phyloP scores from a whole-genome alignment of 352 stramenopile genomes.

The Globisporangium viniferum region DNA sequence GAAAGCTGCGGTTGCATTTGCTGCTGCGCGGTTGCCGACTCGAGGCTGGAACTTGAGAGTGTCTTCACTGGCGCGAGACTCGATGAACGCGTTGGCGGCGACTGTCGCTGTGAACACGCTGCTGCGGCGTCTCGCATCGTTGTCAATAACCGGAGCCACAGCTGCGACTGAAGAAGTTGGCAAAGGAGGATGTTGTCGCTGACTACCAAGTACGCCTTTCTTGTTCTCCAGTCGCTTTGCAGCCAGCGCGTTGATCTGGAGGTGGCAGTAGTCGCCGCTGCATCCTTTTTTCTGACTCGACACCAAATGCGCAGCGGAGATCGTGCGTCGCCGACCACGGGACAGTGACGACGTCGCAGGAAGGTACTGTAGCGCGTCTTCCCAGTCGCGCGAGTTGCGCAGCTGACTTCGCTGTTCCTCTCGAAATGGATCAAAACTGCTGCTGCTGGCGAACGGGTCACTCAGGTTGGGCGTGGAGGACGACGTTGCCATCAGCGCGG shows the following conservation, averaged over 20 bases:
- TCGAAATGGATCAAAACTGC: constrained; percentile 33
- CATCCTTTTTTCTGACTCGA: constrained; percentile 78
- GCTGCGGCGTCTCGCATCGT: constrained; percentile 28
- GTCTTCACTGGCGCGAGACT: constrained; percentile 30
- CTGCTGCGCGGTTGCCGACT: constrained; percentile 24
- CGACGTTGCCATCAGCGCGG: constrained; percentile 27
- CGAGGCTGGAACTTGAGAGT: constrained; percentile 11
- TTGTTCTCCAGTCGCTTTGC: constrained; percentile 38
- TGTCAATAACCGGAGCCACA: constrained; percentile 8
- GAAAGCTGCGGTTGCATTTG: constrained; percentile 23
- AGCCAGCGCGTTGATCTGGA: constrained; percentile 38
- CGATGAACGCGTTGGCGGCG: constrained; percentile 53
- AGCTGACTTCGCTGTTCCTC: constrained; percentile 32
- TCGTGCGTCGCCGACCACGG: constrained; percentile 39
- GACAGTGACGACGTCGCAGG: constrained; percentile 50
- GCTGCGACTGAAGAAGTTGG: neutral
- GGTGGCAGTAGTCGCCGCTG: constrained; percentile 62
- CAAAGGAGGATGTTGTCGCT: constrained; percentile 8
- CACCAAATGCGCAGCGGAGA: constrained; percentile 62
- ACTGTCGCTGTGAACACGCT: constrained; percentile 50
- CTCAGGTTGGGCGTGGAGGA: constrained; percentile 26
- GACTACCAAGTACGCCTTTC: constrained; percentile 14
- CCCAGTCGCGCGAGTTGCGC: constrained; percentile 36
- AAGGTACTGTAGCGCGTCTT: constrained; percentile 57
- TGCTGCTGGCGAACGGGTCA: neutral